Base-by-base conservation (phyloP, 139 green algal genomes). In the Tetradesmus obliquus region DNA sequence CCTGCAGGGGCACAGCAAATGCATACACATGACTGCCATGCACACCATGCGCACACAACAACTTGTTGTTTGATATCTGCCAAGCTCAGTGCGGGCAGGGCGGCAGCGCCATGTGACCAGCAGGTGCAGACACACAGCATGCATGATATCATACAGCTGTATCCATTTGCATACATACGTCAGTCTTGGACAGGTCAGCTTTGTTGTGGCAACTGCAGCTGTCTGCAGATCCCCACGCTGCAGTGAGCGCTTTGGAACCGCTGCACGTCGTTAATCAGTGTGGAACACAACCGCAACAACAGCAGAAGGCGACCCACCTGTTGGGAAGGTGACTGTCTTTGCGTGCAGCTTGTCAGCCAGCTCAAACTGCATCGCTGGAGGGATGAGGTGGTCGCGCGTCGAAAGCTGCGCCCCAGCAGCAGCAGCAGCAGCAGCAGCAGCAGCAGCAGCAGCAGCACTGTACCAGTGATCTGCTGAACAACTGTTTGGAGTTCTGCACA, bases 341-440 rank as follows among this genome's bases (percentile, higher is more conserved):
- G 89, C 89, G 15, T 55, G 58, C 58, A 92, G 81, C 32, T 79
- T 82, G 45, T 84, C 19, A 45, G 81, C 89, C 20, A 92, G 89
- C 62, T 92, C 81, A 82, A 74, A 82, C 81, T 92, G 89, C 89
- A 88, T 72, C 20, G 51, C 62, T 24, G 89, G 62, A 9, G 89
- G 81, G 20, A 92, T 88, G 7, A 92, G 62, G 62, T 84, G 60
- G 81, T 92, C 89, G 17, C 53, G 62, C 8, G 62, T 82, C 12
- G 89, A 88, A 6, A 92, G 81, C 89, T 91, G 76, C 76, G 24
- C 13, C 5, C 4, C 88, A 87, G 10, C 76, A 86, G 71, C 69
- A 84, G 53, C 53, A 83, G 53, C 51, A 84, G 51, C 24, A 8
- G 10, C 7, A 53, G 12, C 9, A 86, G 5, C 54, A 84, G 62